phyloP scores from a whole-genome alignment of 306 rosid genomes.

The Vicia faba region DNA sequence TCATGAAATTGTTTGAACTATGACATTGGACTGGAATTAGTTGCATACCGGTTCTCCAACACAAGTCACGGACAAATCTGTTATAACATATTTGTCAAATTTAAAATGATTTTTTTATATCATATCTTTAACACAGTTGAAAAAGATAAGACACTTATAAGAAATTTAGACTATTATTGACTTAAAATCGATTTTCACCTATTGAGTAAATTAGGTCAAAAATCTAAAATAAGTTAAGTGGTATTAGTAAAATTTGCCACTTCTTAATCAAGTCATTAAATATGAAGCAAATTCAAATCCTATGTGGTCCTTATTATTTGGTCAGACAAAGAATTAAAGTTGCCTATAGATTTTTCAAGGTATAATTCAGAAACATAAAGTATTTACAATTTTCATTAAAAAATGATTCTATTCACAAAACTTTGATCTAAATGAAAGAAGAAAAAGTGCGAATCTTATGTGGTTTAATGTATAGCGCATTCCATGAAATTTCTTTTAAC shows the following conservation, averaged over 20 bases:
- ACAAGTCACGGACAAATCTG: conserved; percentile 77
- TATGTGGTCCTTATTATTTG: not conserved
- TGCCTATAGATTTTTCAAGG: conserved; percentile 35
- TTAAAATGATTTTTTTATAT: not conserved
- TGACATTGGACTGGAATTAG: conserved; percentile 71
- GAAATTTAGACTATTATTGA: not conserved
- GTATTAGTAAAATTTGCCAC: conserved; percentile 5
- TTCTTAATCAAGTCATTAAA: conserved; percentile 1
- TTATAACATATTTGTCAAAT: conserved; percentile 19
- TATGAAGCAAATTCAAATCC: conserved; percentile 7
- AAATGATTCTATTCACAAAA: not conserved
- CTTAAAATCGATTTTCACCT: not conserved
- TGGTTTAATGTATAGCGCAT: not conserved
- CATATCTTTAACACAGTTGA: not conserved
- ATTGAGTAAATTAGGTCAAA: not conserved
- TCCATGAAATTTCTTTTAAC: conserved; percentile 5
- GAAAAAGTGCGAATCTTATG: not conserved
- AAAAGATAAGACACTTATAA: not conserved
- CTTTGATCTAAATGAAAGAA: too few species aligned
- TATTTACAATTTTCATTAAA: not conserved
- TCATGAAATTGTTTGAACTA: conserved; percentile 64
- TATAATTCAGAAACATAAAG: conserved; percentile 12
- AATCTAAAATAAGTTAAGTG: not conserved
- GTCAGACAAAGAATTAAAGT: conserved; percentile 22
- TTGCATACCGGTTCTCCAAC: conserved; percentile 77